These are phyloP conservation scores for Auxenochlorella pyrenoidosa DNA, from an alignment of 139 green algal genomes.

Conservation along the genomic window DNA sequence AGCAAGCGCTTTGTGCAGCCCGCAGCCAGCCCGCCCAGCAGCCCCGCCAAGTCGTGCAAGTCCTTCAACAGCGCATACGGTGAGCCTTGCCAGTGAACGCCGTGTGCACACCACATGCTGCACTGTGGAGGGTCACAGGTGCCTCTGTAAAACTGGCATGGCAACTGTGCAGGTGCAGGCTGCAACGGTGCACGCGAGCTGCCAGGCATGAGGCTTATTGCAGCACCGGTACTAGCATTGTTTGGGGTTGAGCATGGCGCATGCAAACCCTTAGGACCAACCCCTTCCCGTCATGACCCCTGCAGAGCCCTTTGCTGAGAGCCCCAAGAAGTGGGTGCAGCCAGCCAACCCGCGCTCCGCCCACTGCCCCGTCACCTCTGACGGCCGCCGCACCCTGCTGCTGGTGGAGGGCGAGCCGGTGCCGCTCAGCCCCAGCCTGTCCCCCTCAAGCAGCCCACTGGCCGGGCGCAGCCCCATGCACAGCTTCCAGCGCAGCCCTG, in stretches of 20 bases:
- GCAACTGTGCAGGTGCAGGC: too few species aligned
- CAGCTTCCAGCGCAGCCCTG: neutral
- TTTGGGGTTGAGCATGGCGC: too few species aligned
- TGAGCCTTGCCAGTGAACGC: neutral
- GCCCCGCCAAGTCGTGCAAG: constrained; percentile 2
- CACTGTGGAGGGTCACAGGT: too few species aligned
- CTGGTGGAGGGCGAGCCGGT: constrained; percentile 27
- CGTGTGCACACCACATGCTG: too few species aligned
- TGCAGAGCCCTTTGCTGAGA: constrained; percentile 26
- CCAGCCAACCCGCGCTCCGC: neutral
- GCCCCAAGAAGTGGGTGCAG: constrained; percentile 26
- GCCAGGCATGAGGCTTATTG: too few species aligned
- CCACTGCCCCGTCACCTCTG: constrained; percentile 12
- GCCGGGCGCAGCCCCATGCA: neutral
- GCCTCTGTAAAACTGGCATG: too few species aligned
- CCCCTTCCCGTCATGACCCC: too few species aligned
- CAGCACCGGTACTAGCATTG: too few species aligned
- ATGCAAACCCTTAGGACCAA: too few species aligned
- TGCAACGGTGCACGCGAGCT: too few species aligned
- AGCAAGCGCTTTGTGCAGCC: constrained; percentile 18
- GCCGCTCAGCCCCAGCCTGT: neutral
- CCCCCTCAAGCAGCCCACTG: neutral
- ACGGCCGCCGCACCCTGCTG: constrained; percentile 22
- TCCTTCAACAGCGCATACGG: neutral
- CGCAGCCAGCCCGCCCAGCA: neutral